Evolutionary conservation across 176 grass and related monocot species (phyloP), one percentile per base, ranked within the genome.

Genomic region (Phyllostachys edulis): DNA sequence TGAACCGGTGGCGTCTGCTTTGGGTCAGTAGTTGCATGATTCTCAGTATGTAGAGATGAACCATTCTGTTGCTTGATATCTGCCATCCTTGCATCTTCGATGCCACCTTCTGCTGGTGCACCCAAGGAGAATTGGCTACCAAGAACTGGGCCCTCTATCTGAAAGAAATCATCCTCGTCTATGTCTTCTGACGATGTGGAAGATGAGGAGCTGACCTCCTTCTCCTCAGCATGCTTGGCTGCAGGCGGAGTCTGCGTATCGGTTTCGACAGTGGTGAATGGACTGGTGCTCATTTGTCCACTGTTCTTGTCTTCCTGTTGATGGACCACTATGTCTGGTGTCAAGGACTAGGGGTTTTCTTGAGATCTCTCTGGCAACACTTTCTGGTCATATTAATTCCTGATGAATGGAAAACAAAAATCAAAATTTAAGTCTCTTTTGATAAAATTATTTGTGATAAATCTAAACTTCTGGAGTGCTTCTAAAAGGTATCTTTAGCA

Each of bases 101-200:
- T n/a, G 21, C 55, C 20, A 71, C 26, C 17, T 67, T 75, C 74
- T 63, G 77, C 5, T 34, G 51, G 47, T 52, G 34, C 37, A 16
- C 5, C 70, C 10, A 84, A 70, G 7, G 72, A 84, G 36, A 85
- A 18, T 40, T 79, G 80, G 29, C 27, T 90, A 37, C 47, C 59
- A 14, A 88, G 36, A 36, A 64, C 21, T 26, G 85, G 63, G 7
- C 71, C 84, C 17, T 90, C 88, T 34, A 90, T 69, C 57, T 90
- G 85, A 36, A 90, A 88, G 81, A 93, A 88, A 81, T 83, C 88
- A 55, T 89, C 91, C 7, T 90, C 88, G 0, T 80, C 82, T 24
- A 75, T 82, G 37, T 82, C 62, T 16, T 75, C 88, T 20, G 78
- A 90, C 21, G 88, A 89, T 9, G 46, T 36, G 18, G 85, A 89